Evolutionary conservation across 208 protist species (phyloP).

Genomic region (Trypanosoma boissoni): DNA sequence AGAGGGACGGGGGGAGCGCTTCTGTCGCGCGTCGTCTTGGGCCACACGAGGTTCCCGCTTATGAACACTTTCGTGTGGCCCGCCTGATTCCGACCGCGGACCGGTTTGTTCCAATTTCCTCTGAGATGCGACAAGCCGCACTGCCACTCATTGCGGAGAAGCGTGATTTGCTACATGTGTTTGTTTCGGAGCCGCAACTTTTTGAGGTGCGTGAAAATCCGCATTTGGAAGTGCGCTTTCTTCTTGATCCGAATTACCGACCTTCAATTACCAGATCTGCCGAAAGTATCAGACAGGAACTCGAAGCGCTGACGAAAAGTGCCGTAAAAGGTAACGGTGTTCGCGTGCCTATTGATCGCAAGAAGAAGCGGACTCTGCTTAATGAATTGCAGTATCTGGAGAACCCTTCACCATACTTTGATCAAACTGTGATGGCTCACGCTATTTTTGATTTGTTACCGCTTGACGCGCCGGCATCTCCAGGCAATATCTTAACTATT

Average conservation of each 20-base stretch:
- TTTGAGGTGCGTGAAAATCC: constrained; percentile 30
- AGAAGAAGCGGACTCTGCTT: constrained; percentile 38
- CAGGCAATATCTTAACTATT: constrained; percentile 13
- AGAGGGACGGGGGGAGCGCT: background rate
- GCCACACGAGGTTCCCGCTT: constrained; percentile 48
- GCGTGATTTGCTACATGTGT: constrained; percentile 63
- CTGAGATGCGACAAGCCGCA: constrained; percentile 36
- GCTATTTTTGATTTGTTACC: constrained; percentile 76
- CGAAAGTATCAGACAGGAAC: constrained; percentile 24
- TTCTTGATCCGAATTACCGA: constrained; percentile 33
- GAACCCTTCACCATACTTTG: constrained; percentile 63
- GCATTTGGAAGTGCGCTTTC: constrained; percentile 39
- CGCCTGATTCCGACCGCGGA: constrained; percentile 48
- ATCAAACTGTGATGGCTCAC: constrained; percentile 68
- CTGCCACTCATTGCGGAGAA: constrained; percentile 37
- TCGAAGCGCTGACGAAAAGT: constrained; percentile 29
- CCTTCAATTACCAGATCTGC: constrained; percentile 26
- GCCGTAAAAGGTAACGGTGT: constrained; percentile 18
- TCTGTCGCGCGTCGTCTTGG: constrained; percentile 18
- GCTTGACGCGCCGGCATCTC: constrained; percentile 18
- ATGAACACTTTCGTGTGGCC: constrained; percentile 82
- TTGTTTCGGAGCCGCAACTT: constrained; percentile 63
- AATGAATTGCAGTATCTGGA: constrained; percentile 57
- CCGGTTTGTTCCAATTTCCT: constrained; percentile 32
- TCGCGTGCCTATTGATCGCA: constrained; percentile 26